Evolutionary conservation across 2,329 filamentous ascomycete genomes (phyloP).

Genomic region (Plenodomus biglobosus): DNA sequence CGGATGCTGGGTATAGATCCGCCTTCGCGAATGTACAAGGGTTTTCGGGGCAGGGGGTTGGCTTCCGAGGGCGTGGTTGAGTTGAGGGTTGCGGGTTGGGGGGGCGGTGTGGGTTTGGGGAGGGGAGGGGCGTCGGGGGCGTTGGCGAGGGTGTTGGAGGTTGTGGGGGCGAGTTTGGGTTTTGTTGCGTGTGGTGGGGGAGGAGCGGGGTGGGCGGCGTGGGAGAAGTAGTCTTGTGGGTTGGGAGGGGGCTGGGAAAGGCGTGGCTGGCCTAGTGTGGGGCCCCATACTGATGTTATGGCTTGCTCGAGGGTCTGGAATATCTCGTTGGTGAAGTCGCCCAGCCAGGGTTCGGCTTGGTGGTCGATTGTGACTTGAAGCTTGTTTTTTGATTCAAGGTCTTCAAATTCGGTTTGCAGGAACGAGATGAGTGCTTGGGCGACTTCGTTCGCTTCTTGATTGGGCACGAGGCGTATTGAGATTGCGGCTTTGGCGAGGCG

Average conservation of each 20-base stretch:
- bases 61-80: neutral
- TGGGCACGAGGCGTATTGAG: slow-evolving; percentile 88
- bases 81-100: slow-evolving; percentile 1
- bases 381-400: slow-evolving; percentile 77
- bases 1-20: slow-evolving; percentile 93
- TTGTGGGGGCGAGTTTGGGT: slow-evolving; percentile 47
- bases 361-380: slow-evolving; percentile 86
- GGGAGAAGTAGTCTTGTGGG: slow-evolving; percentile 17
- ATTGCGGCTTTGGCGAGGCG: slow-evolving; percentile 84
- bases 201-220: slow-evolving; percentile 9
- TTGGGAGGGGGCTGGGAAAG: too few relatives aligned
- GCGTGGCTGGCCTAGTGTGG: slow-evolving; percentile 48
- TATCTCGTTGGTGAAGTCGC: slow-evolving; percentile 85
- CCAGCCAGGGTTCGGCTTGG: slow-evolving; percentile 93
- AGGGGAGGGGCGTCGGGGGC: slow-evolving; percentile 27
- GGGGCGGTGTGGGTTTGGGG: slow-evolving; percentile 2
- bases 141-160: slow-evolving; percentile 55
- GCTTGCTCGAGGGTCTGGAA: slow-evolving; percentile 86
- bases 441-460: slow-evolving; percentile 82
- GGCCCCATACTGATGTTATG: slow-evolving; percentile 81
- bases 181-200: slow-evolving; percentile 6
- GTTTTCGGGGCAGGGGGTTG: slow-evolving; percentile 51
- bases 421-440: slow-evolving; percentile 67
- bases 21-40: slow-evolving; percentile 92
- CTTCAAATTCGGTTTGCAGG: slow-evolving; percentile 69